Percentiles rank a stretch among this genome's conserved stretches.
Conservation (phyloP, 129 eudicot genomes). For the Helianthus tuberosus region DNA sequence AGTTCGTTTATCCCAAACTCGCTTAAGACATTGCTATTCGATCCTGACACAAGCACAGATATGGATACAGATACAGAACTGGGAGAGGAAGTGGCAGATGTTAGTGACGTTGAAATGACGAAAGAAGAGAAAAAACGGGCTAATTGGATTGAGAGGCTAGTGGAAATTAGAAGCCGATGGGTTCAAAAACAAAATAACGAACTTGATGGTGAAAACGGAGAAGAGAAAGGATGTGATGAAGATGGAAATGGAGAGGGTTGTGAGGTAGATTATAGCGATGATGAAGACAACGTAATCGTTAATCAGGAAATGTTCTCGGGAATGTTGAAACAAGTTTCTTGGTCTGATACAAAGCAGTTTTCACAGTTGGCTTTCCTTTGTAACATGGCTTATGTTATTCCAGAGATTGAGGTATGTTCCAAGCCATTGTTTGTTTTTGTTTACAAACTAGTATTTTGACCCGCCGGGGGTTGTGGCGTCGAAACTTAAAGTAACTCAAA, state of each 20-base stretch:
- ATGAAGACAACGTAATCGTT: constrained; percentile 41
- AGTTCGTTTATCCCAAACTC: constrained; percentile 48
- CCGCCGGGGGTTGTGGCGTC: too few relatives aligned
- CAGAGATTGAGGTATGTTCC: constrained; percentile 71
- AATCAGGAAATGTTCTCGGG: constrained; percentile 48
- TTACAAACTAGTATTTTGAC: neutral
- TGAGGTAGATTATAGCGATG: constrained; percentile 66
- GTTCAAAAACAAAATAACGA: constrained; percentile 38
- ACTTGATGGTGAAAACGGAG: constrained; percentile 29
- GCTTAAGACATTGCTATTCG: constrained; percentile 45
- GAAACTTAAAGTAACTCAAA: too few relatives aligned
- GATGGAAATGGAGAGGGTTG: constrained; percentile 52
- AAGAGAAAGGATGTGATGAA: constrained; percentile 42
- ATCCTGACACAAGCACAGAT: constrained; percentile 40
- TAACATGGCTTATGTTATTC: constrained; percentile 84
- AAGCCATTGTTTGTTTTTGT: constrained; percentile 18
- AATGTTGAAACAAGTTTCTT: constrained; percentile 58
- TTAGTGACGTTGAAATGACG: constrained; percentile 28
- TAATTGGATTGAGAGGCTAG: constrained; percentile 64
- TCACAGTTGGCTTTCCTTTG: constrained; percentile 77
- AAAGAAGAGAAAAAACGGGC: constrained; percentile 42
- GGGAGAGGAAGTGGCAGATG: constrained; percentile 25
- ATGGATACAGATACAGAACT: constrained; percentile 26
- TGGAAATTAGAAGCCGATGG: constrained; percentile 61
- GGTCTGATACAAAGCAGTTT: constrained; percentile 70